These are phyloP conservation scores for Sporisorium sorghi DNA, from an alignment of 1,284 basidiomycete species.

Conservation along the genomic window DNA sequence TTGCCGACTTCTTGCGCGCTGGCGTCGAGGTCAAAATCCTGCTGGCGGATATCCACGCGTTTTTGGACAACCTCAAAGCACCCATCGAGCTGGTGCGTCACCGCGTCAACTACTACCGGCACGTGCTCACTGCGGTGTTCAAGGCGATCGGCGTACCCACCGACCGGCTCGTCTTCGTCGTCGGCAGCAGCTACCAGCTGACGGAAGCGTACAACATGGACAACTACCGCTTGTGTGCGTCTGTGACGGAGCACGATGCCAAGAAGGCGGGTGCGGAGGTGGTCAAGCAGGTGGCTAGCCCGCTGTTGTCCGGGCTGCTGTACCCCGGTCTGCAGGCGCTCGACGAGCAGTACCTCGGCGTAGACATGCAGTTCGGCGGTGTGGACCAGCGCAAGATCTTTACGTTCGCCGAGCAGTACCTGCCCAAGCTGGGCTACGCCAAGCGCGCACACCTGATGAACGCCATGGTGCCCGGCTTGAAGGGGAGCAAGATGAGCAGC, in stretches of 20 bases:
- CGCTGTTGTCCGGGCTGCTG: conserved; percentile 87
- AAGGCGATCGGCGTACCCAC: conserved; percentile 89
- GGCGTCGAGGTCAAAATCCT: conserved; percentile 92
- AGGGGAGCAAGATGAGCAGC: conserved; percentile 97
- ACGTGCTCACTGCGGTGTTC: conserved; percentile 85
- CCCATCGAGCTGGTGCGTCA: conserved; percentile 91
- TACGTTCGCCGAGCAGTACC: conserved; percentile 94
- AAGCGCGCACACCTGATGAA: conserved; percentile 99
- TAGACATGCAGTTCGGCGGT: conserved; percentile 98
- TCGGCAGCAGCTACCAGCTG: conserved; percentile 92
- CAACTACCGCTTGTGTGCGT: conserved; percentile 88
- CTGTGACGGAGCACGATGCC: conserved; percentile 93
- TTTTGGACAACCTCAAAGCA: conserved; percentile 97
- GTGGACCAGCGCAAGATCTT: conserved; percentile 99
- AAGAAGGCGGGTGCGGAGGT: conserved; percentile 99
- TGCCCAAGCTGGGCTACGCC: conserved; percentile 90
- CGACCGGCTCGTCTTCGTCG: conserved; percentile 78
- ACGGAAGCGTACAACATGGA: conserved; percentile 92
- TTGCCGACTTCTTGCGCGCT: conserved; percentile 93
- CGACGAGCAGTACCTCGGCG: conserved; percentile 95
- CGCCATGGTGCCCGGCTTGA: conserved; percentile 93
- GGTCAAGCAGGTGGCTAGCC: conserved; percentile 95
- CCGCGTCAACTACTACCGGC: conserved; percentile 90
- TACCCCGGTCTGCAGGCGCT: conserved; percentile 97
- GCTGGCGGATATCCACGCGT: conserved; percentile 94